Conservation (phyloP, 2,329 filamentous ascomycete genomes). For the Aspergillus sp. region DNA sequence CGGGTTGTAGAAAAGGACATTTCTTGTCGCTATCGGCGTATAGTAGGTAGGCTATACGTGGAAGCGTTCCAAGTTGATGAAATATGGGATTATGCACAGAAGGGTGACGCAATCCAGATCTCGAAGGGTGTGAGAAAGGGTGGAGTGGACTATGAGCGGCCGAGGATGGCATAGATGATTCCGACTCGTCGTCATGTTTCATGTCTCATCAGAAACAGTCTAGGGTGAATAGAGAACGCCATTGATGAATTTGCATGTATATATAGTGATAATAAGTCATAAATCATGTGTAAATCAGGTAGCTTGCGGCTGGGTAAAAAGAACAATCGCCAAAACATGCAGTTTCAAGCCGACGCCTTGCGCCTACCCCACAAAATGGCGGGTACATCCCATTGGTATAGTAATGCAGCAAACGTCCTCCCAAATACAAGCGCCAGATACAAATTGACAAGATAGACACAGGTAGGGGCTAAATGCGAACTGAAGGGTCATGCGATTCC, state of each 20-base stretch:
- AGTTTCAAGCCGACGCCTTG: conserved; percentile 12
- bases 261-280: conserved; percentile 6
- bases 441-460: not conserved
- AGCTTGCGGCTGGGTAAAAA: not conserved
- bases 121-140: not conserved
- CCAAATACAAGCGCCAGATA: conserved; percentile 4
- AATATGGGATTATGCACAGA: conserved; percentile 54
- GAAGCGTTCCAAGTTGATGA: conserved; percentile 49
- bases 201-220: not conserved
- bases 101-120: not conserved
- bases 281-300: conserved; percentile 6
- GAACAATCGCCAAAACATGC: conserved; percentile 1
- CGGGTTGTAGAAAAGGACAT: conserved; percentile 15
- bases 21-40: not conserved
- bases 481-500: conserved; percentile 36
- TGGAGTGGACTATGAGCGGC: not conserved
- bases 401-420: conserved; percentile 14
- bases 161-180: not conserved
- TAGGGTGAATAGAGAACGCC: not conserved
- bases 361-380: conserved; percentile 8
- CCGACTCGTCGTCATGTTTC: not conserved
- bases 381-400: conserved; percentile 24
- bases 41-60: conserved; percentile 55
- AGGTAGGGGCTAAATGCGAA: not conserved
- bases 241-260: not conserved